A percentile compares a stretch with the other conserved stretches of the same genome.
Evolutionary conservation across 2,329 filamentous ascomycete genomes (phyloP).

Genomic region (Colletotrichum agaves): DNA sequence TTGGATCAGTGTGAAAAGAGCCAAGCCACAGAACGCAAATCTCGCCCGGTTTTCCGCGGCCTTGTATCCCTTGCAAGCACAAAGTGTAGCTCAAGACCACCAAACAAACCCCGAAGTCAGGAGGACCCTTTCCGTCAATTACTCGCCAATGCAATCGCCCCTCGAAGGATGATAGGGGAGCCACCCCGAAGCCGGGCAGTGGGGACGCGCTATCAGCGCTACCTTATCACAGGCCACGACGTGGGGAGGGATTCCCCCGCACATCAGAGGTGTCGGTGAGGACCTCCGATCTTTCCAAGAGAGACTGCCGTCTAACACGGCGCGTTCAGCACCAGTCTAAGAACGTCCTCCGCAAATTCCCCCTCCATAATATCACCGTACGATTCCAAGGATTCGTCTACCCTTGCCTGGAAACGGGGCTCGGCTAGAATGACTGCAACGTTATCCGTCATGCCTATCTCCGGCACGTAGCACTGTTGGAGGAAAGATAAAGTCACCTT

Average conservation of each 20-base stretch:
- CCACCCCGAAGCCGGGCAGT: slow-evolving; percentile 30
- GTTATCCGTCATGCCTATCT: not conserved
- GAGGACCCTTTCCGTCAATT: not conserved
- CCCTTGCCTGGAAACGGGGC: slow-evolving; percentile 9
- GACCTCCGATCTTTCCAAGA: slow-evolving; percentile 33
- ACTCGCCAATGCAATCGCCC: slow-evolving; percentile 4
- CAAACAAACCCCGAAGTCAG: not conserved
- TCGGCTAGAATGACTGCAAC: slow-evolving; percentile 8
- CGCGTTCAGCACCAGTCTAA: not conserved
- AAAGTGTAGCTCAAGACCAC: not conserved
- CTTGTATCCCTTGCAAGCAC: not conserved
- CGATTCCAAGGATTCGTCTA: slow-evolving; percentile 6
- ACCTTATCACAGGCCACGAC: not conserved
- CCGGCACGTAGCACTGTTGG: not conserved
- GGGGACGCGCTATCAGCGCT: slow-evolving; percentile 28
- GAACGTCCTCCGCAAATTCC: not conserved
- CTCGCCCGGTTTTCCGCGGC: not conserved
- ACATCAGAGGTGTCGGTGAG: slow-evolving; percentile 36
- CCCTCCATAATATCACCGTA: slow-evolving; percentile 15
- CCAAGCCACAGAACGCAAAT: not conserved
- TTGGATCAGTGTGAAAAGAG: not conserved
- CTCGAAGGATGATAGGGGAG: slow-evolving; percentile 21
- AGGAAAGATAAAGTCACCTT: slow-evolving; percentile 22
- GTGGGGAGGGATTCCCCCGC: slow-evolving; percentile 29
- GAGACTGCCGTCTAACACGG: not conserved